Evolutionary conservation across 257 asterid genomes (phyloP).

Genomic region (Apocynum venetum): DNA sequence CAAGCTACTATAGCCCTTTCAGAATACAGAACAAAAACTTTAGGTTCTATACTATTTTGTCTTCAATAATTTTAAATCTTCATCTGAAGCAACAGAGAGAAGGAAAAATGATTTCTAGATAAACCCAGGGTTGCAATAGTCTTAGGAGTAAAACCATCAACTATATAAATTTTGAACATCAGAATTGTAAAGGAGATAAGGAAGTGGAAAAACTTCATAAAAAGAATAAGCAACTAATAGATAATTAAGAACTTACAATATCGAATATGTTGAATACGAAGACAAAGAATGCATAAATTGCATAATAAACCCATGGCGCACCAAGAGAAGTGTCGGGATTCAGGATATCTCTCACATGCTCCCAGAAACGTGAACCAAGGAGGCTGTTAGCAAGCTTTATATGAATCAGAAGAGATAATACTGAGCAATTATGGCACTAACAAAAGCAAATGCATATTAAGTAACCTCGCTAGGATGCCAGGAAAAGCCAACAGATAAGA

Average conservation of each 20-base stretch:
- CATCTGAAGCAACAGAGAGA: background rate
- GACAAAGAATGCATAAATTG: constrained; percentile 79
- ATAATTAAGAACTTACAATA: constrained; percentile 61
- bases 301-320: constrained; percentile 95
- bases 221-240: background rate
- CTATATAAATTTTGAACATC: background rate
- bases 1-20: background rate
- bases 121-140: background rate
- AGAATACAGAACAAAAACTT: background rate
- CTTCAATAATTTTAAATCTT: background rate
- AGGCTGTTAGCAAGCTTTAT: constrained; percentile 45
- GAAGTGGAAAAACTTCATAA: background rate
- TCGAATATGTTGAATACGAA: constrained; percentile 91
- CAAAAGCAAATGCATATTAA: constrained; percentile 2
- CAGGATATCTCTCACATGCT: constrained; percentile 54
- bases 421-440: background rate
- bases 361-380: constrained; percentile 81
- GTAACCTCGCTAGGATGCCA: constrained; percentile 75
- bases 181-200: background rate
- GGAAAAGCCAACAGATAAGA: constrained; percentile 98
- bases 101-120: background rate
- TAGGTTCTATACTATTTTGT: background rate
- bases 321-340: constrained; percentile 76
- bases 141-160: background rate
- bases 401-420: background rate